A percentile compares a stretch with the other conserved stretches of the same genome.
These are phyloP conservation scores for Phylloboletellus chloephorus DNA, from an alignment of 1,284 basidiomycete species.

Conservation along the genomic window DNA sequence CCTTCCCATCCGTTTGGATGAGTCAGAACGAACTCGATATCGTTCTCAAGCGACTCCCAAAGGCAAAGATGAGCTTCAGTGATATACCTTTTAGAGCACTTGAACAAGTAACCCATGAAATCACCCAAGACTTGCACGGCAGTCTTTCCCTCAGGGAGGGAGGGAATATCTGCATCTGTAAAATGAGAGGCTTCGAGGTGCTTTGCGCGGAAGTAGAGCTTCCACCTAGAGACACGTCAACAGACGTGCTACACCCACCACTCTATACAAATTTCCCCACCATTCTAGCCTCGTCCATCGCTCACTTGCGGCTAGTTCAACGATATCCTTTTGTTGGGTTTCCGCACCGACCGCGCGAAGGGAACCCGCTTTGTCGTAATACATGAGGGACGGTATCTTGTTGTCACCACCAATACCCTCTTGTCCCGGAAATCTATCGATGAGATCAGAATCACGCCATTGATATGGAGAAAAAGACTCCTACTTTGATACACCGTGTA, in stretches of 20 bases:
- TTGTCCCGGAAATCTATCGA: constrained; percentile 37
- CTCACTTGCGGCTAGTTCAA: constrained; percentile 38
- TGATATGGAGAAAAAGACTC: not conserved
- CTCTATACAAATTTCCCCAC: constrained; percentile 26
- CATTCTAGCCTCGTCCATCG: constrained; percentile 45
- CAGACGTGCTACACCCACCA: not conserved
- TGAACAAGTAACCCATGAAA: constrained; percentile 44
- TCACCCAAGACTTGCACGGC: constrained; percentile 45
- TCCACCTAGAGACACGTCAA: constrained; percentile 41
- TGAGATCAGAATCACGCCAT: constrained; percentile 1
- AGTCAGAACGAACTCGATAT: constrained; percentile 33
- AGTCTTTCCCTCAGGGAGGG: constrained; percentile 42
- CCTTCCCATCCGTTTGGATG: constrained; percentile 44
- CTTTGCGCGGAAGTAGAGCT: constrained; percentile 45
- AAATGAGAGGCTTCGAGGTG: constrained; percentile 24
- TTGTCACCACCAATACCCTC: constrained; percentile 36
- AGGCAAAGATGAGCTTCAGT: constrained; percentile 38
- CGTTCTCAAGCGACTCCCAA: constrained; percentile 31
- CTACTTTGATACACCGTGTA: constrained; percentile 40
- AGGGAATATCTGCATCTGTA: constrained; percentile 31
- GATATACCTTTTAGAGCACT: constrained; percentile 42
- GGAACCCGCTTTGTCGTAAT: constrained; percentile 41
- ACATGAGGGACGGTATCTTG: constrained; percentile 51
- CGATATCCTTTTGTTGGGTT: constrained; percentile 34
- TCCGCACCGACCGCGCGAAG: constrained; percentile 48